Conservation (phyloP, 2,329 filamentous ascomycete species). For the Neonectria hederae region DNA sequence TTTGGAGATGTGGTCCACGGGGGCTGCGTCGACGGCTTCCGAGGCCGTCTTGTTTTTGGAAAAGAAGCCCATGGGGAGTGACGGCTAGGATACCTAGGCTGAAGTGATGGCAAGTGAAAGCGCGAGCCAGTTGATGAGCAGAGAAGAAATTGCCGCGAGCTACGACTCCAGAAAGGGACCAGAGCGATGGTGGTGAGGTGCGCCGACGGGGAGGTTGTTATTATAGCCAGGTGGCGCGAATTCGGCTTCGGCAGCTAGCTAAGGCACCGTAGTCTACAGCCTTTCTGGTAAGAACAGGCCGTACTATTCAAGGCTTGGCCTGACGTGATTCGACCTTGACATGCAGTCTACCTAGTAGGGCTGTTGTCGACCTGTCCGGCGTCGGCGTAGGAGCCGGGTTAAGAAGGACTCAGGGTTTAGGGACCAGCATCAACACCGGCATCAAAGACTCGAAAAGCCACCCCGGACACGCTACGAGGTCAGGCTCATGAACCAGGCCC, state of each 20-base stretch:
- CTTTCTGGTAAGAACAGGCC: too few relatives aligned
- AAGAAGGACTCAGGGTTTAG: not conserved
- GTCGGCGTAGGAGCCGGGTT: not conserved
- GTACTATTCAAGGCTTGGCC: too few relatives aligned
- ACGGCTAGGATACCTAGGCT: too few relatives aligned
- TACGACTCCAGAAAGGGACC: not conserved
- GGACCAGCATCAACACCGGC: not conserved
- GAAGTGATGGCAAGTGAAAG: not conserved
- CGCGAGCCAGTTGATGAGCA: not conserved
- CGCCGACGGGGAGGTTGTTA: not conserved
- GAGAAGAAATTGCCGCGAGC: not conserved
- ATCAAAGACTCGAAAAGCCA: too few relatives aligned
- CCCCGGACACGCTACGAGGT: too few relatives aligned
- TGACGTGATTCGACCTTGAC: too few relatives aligned
- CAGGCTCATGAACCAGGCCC: too few relatives aligned
- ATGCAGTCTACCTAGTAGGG: too few relatives aligned
- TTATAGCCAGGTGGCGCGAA: not conserved
- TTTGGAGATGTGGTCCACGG: slow-evolving; percentile 6
- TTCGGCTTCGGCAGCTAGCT: too few relatives aligned
- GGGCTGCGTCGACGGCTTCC: not conserved
- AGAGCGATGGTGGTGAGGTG: not conserved
- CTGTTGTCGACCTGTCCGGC: slow-evolving; percentile 20
- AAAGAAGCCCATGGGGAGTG: slow-evolving; percentile 22
- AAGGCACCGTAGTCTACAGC: too few relatives aligned
- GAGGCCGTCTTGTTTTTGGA: slow-evolving; percentile 10